Evolutionary conservation across 257 asterid genomes (phyloP).

Genomic region (Primulina tabacum): DNA sequence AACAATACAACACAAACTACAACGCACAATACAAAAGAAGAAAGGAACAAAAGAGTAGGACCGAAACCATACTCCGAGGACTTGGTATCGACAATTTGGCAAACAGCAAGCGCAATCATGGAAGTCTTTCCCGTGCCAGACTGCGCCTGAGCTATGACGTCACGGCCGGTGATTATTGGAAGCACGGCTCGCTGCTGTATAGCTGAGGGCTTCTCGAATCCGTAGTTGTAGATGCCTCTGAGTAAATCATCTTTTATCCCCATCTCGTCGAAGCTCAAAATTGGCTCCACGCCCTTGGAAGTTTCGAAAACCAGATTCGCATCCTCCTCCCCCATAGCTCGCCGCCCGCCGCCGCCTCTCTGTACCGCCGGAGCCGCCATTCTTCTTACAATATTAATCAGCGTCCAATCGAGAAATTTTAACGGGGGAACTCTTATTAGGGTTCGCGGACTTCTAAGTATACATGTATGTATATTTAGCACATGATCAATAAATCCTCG

Average conservation of each 20-base stretch:
- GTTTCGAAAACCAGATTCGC: constrained; percentile 75
- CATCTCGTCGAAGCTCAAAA: constrained; percentile 80
- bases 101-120: constrained; percentile 91
- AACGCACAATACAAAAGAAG: neutral
- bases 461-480: no score
- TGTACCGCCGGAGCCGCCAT: constrained; percentile 57
- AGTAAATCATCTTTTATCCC: constrained; percentile 78
- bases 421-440: neutral
- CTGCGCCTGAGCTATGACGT: constrained; percentile 92
- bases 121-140: constrained; percentile 92
- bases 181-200: constrained; percentile 85
- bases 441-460: neutral
- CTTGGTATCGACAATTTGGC: constrained; percentile 81
- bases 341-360: constrained; percentile 43
- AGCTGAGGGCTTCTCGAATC: constrained; percentile 94
- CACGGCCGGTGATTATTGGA: constrained; percentile 80
- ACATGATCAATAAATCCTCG: no score
- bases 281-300: constrained; percentile 82
- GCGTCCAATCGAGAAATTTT: neutral
- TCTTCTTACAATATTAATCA: neutral
- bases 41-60: neutral
- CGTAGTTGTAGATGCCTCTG: constrained; percentile 76
- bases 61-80: constrained; percentile 65
- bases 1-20: neutral
- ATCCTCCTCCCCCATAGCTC: constrained; percentile 49